Evolutionary conservation across 177 flowering plant species (phyloP).

Genomic region (Vitis hybrid): DNA sequence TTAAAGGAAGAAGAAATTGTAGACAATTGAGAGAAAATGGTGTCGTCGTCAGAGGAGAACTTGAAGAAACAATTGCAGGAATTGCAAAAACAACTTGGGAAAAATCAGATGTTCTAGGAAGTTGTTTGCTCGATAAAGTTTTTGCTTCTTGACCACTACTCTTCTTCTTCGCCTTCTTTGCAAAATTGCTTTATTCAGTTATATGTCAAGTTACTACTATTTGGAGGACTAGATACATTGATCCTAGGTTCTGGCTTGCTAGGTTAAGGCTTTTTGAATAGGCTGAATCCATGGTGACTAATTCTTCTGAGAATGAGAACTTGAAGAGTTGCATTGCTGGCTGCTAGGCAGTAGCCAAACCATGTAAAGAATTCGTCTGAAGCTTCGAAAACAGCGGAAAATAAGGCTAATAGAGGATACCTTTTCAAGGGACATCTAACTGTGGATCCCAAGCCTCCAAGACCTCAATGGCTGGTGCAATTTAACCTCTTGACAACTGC

Average conservation of each 20-base stretch:
- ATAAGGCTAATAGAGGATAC: too few species aligned
- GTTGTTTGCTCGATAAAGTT: slow-evolving; percentile 57
- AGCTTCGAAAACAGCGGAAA: too few species aligned
- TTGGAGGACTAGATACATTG: slow-evolving; percentile 77
- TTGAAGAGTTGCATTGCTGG: too few species aligned
- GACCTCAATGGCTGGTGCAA: too few species aligned
- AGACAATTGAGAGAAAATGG: slow-evolving; percentile 5
- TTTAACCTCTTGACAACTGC: too few species aligned
- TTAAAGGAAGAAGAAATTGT: too few species aligned
- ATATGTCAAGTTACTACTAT: slow-evolving; percentile 77
- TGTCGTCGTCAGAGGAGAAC: slow-evolving; percentile 8
- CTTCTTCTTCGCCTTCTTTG: slow-evolving; percentile 74
- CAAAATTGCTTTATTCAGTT: slow-evolving; percentile 57
- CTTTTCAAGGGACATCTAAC: too few species aligned
- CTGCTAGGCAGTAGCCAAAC: too few species aligned
- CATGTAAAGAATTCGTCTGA: too few species aligned
- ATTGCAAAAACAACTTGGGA: slow-evolving; percentile 69
- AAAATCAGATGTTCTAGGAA: slow-evolving; percentile 71
- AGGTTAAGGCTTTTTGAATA: slow-evolving; percentile 72
- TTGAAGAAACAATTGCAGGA: slow-evolving; percentile 37
- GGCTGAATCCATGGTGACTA: slow-evolving; percentile 43
- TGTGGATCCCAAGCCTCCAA: too few species aligned
- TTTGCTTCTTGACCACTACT: slow-evolving; percentile 44
- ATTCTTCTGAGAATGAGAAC: slow-evolving; percentile 30
- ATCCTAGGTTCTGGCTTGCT: slow-evolving; percentile 83